Base-by-base conservation (phyloP, 768 basidiomycete species). In the Lactifluus volemus region DNA sequence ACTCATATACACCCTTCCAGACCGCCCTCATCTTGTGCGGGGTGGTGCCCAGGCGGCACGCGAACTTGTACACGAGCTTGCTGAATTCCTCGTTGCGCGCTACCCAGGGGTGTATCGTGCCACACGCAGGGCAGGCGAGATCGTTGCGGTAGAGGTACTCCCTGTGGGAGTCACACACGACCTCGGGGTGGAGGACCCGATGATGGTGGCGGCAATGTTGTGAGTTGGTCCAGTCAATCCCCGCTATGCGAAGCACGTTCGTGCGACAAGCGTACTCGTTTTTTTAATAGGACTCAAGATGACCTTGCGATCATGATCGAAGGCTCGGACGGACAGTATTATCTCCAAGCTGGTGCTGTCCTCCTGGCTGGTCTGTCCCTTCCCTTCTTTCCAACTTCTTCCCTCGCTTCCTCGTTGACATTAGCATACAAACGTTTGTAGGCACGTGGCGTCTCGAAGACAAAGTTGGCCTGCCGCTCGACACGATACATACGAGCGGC, bases 391-490 rank as follows among this genome's bases (percentile, higher is more conserved):
- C 12, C 45, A 19, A n/a, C 17, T 49, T 42, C 30, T 21, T 30
- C 9, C 52, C 53, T 21, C 41, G 4, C 63, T 61, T 58, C 62
- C 47, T 39, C 32, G 9, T 49, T 32, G 41, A 48, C 45, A 19
- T 45, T 47, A 32, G 19, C 25, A 41, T 47, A 34, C 44, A 38
- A 45, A 25, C 38, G 45, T 25, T 21, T 11, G 11, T 67, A 87
- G 89, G 89, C 25, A 84, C 82, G 63, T 90, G 89, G 89, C 78
- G 88, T 17, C 77, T 90, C 73, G 70, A 79, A 64, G 88, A 90
- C 72, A 90, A 90, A 73, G 81, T 88, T 56, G 90, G 88, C 7
- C 74, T 84, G 67, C 76, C 83, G 21, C 73, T 90, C 41, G 84
- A 88, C 56, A 83, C 88, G 56, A 89, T 90, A 47, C 88, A 91